Conservation (phyloP, 768 basidiomycete species). For the Rhodotorula diobovata region DNA sequence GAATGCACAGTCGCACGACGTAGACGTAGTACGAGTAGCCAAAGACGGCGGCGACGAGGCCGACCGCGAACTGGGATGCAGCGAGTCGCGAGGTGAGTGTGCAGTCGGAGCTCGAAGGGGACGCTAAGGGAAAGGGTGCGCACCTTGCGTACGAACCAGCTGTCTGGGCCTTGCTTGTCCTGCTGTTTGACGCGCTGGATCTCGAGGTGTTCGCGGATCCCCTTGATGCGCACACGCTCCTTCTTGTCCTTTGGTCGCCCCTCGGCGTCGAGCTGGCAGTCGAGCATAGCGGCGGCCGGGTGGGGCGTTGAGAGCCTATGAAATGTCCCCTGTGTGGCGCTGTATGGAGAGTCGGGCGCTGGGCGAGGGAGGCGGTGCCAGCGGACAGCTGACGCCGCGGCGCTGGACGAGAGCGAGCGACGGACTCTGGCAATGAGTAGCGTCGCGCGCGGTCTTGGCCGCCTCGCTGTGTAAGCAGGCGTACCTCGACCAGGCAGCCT, state of each 20-base stretch:
- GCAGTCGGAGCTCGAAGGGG: background rate
- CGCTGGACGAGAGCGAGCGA: too few relatives aligned
- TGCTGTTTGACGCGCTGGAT: slow-evolving; percentile 15
- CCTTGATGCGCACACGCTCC: background rate
- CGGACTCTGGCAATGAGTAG: too few relatives aligned
- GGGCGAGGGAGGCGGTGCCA: too few relatives aligned
- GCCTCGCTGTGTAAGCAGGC: too few relatives aligned
- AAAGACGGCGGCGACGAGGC: slow-evolving; percentile 28
- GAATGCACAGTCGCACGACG: slow-evolving; percentile 30
- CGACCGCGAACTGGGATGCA: slow-evolving; percentile 18
- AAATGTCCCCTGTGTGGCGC: background rate
- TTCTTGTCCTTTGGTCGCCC: background rate
- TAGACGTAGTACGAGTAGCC: slow-evolving; percentile 36
- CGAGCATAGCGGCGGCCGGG: slow-evolving; percentile 17
- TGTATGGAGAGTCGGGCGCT: background rate
- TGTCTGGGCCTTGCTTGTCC: slow-evolving; percentile 25
- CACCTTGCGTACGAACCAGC: slow-evolving; percentile 33
- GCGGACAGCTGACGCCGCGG: too few relatives aligned
- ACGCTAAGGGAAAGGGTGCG: background rate
- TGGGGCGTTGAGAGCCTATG: too few relatives aligned
- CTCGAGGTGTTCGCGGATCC: slow-evolving; percentile 20
- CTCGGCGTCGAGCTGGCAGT: slow-evolving; percentile 25
- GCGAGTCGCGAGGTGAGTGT: background rate
- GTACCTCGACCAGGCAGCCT: too few relatives aligned
- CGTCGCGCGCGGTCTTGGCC: too few relatives aligned